phyloP scores from a whole-genome alignment of 179 eudicot genomes.

The Monotropa hypopitys region DNA sequence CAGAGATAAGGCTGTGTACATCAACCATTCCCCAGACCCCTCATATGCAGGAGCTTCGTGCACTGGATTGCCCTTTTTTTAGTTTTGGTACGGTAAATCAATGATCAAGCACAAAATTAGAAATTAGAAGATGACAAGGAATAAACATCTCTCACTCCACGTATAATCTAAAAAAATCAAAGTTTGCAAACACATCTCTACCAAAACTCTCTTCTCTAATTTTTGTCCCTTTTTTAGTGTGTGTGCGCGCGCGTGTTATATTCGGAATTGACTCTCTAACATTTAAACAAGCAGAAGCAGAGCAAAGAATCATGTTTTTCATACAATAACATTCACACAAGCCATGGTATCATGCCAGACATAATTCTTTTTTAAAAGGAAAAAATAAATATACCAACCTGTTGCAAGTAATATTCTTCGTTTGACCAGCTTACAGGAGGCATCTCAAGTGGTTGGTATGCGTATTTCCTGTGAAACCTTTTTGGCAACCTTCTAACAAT shows the following conservation, averaged over 20 bases:
- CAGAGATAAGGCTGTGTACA: too few relatives aligned
- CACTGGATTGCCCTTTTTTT: too few relatives aligned
- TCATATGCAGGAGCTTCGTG: too few relatives aligned
- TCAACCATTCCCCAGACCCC: too few relatives aligned
- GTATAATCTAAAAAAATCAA: too few relatives aligned
- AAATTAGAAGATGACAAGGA: too few relatives aligned
- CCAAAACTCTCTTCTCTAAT: too few relatives aligned
- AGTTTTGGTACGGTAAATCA: too few relatives aligned
- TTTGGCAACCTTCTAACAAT: constrained; percentile 74
- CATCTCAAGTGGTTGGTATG: constrained; percentile 52
- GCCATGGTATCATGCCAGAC: not conserved
- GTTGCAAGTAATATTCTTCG: constrained; percentile 79
- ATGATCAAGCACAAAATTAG: too few relatives aligned
- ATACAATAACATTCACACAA: not conserved
- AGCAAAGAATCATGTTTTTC: not conserved
- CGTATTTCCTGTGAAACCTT: constrained; percentile 45
- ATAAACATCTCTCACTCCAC: too few relatives aligned
- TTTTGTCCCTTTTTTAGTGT: too few relatives aligned
- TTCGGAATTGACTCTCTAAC: not conserved
- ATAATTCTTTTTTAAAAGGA: not conserved
- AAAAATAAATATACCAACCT: constrained; percentile 33
- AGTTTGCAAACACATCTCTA: too few relatives aligned
- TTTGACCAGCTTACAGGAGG: constrained; percentile 97
- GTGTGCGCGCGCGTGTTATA: not conserved
- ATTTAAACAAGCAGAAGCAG: not conserved